Conservation (phyloP, 1,284 basidiomycete genomes). For the Ganoderma multipileum region DNA sequence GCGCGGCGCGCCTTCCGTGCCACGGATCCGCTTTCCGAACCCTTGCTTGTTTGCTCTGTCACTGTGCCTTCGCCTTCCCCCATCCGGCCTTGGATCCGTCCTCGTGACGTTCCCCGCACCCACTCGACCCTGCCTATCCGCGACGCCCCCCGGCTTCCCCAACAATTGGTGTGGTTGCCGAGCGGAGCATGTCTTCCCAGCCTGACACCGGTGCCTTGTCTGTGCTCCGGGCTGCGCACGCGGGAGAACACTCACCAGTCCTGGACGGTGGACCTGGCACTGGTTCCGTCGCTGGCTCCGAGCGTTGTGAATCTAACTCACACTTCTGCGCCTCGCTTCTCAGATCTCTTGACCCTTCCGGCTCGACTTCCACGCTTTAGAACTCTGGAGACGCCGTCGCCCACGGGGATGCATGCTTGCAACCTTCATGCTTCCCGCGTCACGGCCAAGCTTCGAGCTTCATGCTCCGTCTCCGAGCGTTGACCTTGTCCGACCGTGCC, state of each 20-base stretch:
- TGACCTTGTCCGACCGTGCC: background rate
- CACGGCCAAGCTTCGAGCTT: too few species aligned
- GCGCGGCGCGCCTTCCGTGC: conserved; percentile 5
- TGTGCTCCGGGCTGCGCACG: background rate
- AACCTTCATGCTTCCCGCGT: background rate
- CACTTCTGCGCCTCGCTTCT: background rate
- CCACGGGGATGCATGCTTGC: background rate
- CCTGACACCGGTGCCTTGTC: background rate
- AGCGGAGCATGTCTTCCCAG: background rate
- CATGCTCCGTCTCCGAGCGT: background rate
- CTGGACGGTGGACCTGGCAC: too few species aligned
- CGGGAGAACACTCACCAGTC: background rate
- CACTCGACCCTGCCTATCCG: conserved; percentile 3
- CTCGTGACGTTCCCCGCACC: conserved; percentile 10
- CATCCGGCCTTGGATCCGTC: background rate
- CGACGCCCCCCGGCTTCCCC: conserved; percentile 1
- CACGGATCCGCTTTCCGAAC: background rate
- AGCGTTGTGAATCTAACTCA: background rate
- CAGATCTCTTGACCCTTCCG: background rate
- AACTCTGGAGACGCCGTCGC: background rate
- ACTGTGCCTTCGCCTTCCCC: background rate
- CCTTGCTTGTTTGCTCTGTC: background rate
- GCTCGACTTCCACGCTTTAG: background rate
- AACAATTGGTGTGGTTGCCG: background rate
- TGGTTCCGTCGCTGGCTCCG: conserved; percentile 1